phyloP scores from a whole-genome alignment of 192 early-diverging fungal species.

The Endogone sp. region DNA sequence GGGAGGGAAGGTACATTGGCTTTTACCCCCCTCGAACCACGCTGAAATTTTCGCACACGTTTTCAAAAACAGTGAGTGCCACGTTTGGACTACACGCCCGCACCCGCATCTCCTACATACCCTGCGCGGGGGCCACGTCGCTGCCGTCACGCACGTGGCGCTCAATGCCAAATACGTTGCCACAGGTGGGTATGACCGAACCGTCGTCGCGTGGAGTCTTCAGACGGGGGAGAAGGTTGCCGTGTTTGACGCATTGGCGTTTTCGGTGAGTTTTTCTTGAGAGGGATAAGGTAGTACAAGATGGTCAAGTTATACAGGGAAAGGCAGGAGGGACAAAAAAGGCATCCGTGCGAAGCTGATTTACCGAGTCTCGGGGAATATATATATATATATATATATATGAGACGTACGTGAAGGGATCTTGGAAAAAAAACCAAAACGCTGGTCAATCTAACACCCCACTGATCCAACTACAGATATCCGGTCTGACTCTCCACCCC shows the following conservation, averaged over 20 bases:
- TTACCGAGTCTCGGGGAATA: too few relatives aligned
- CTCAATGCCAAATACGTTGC: background rate
- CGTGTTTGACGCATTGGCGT: background rate
- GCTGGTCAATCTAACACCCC: background rate
- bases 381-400: too few relatives aligned
- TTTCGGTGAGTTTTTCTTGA: background rate
- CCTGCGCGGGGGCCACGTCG: background rate
- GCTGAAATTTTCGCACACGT: too few relatives aligned
- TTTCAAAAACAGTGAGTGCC: background rate
- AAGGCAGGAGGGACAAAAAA: too few relatives aligned
- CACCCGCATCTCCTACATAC: background rate
- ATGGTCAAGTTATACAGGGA: too few relatives aligned
- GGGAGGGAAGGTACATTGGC: too few relatives aligned
- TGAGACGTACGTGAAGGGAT: too few relatives aligned
- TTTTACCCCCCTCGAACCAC: too few relatives aligned
- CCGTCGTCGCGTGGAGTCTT: background rate
- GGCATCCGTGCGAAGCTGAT: too few relatives aligned
- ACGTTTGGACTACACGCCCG: background rate
- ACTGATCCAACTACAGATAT: background rate
- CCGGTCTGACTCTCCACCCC: background rate
- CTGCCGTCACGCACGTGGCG: background rate
- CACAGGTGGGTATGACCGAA: background rate
- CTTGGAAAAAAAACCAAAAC: too few relatives aligned
- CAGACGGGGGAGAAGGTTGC: background rate
- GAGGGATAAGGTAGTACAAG: too few relatives aligned